These are phyloP conservation scores for Kitagawia praeruptora DNA, from an alignment of 129 eudicot species.

Conservation along the genomic window DNA sequence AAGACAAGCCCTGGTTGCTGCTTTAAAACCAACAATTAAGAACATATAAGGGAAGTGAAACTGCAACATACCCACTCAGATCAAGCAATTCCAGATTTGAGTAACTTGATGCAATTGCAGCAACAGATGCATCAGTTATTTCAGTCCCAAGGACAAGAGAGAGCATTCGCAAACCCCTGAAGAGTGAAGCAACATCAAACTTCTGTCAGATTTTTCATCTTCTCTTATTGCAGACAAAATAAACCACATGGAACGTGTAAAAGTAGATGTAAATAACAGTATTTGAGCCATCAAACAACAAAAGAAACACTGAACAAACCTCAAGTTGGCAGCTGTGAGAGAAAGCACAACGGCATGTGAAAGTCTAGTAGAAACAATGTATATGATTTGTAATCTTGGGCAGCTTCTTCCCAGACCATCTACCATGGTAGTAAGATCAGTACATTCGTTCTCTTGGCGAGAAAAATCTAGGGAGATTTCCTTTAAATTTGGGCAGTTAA, in stretches of 20 bases:
- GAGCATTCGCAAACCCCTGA: slow-evolving; percentile 85
- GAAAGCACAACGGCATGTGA: slow-evolving; percentile 83
- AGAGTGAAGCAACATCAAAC: slow-evolving; percentile 4
- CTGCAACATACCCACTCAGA: slow-evolving; percentile 81
- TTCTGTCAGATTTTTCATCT: neutral
- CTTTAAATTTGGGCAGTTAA: slow-evolving; percentile 71
- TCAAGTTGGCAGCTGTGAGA: slow-evolving; percentile 76
- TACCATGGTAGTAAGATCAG: slow-evolving; percentile 62
- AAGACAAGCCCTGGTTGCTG: neutral
- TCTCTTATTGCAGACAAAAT: neutral
- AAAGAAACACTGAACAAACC: slow-evolving; percentile 27
- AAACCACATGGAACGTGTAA: neutral
- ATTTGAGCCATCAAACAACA: neutral
- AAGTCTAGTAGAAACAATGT: slow-evolving; percentile 65
- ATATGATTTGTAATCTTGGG: slow-evolving; percentile 66
- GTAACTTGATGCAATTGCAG: slow-evolving; percentile 75
- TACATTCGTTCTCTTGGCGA: slow-evolving; percentile 68
- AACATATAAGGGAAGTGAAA: neutral
- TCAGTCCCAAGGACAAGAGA: slow-evolving; percentile 85
- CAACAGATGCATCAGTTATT: slow-evolving; percentile 94
- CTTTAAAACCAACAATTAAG: neutral
- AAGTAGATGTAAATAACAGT: neutral
- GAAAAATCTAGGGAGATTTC: slow-evolving; percentile 81
- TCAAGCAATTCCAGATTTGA: slow-evolving; percentile 86
- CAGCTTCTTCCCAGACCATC: slow-evolving; percentile 76